phyloP scores from a whole-genome alignment of 805 yeast species.

The Starmerella davenportii region DNA sequence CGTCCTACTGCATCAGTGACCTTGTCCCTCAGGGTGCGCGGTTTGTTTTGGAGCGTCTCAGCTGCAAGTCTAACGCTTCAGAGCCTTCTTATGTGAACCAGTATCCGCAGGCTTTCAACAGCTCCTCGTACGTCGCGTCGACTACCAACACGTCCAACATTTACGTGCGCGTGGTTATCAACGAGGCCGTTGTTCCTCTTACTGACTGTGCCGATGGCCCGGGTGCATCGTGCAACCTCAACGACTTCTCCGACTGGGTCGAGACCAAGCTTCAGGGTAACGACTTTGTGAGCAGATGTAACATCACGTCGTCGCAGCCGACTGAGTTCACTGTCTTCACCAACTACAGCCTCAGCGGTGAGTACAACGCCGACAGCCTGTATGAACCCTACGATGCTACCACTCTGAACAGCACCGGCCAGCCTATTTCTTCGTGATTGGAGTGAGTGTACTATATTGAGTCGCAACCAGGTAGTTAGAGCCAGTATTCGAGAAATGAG shows the following conservation, averaged over 20 bases:
- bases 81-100: conserved; percentile 2
- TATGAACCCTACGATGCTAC: conserved; percentile 10
- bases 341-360: conserved; percentile 13
- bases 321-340: conserved; percentile 13
- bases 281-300: conserved; percentile 10
- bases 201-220: conserved; percentile 34
- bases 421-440: too few relatives aligned
- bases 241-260: conserved; percentile 12
- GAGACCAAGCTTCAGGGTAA: conserved; percentile 5
- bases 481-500: too few relatives aligned
- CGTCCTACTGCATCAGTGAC: conserved; percentile 31
- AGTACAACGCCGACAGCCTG: conserved; percentile 5
- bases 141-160: conserved; percentile 8
- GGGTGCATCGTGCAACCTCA: conserved; percentile 29
- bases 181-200: conserved; percentile 38
- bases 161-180: conserved; percentile 32
- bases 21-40: conserved; percentile 21
- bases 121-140: conserved; percentile 1
- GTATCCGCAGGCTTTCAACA: conserved; percentile 12
- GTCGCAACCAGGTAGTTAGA: too few relatives aligned
- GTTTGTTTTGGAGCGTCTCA: conserved; percentile 21
- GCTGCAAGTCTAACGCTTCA: conserved; percentile 22
- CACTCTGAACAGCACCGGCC: conserved; percentile 4
- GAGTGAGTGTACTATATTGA: too few relatives aligned
- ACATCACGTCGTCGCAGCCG: conserved; percentile 4